These are phyloP conservation scores for Marasmius oreades DNA, from an alignment of 1,284 basidiomycete genomes.

Conservation along the genomic window DNA sequence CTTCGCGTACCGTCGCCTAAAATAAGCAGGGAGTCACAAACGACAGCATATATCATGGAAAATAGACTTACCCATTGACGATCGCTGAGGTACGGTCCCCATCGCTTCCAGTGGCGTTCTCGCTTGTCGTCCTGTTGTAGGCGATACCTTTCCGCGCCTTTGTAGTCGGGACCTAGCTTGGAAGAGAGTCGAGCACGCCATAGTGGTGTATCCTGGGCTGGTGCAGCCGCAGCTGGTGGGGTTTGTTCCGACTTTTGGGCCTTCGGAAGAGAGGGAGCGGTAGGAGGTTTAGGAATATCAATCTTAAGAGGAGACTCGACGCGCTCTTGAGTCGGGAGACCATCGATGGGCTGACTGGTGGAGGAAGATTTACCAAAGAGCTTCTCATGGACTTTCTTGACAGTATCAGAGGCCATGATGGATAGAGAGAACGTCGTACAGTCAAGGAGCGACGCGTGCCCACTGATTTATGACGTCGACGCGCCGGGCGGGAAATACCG, in stretches of 20 bases:
- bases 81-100: constrained; percentile 97
- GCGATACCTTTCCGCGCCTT: constrained; percentile 66
- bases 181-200: constrained; percentile 63
- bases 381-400: constrained; percentile 71
- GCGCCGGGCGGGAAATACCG: no score
- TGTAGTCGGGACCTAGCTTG: constrained; percentile 55
- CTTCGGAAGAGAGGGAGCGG: constrained; percentile 39
- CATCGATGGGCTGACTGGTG: constrained; percentile 17
- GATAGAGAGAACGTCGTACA: not conserved
- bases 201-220: constrained; percentile 21
- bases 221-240: constrained; percentile 26
- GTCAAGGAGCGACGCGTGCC: not conserved
- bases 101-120: constrained; percentile 91
- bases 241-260: constrained; percentile 31
- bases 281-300: constrained; percentile 65
- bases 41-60: constrained; percentile 6
- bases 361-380: constrained; percentile 55
- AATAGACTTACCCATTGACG: constrained; percentile 85
- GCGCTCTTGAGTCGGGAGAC: constrained; percentile 21
- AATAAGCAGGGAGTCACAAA: constrained; percentile 9
- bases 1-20: constrained; percentile 96
- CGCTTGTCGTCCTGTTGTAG: constrained; percentile 69
- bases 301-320: constrained; percentile 60
- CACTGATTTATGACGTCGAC: not conserved
- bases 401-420: constrained; percentile 37